Evolutionary conservation across 108 stramenopile species (phyloP), one percentile per base, ranked within the genome.

Genomic region (Hondaea fermentalgiana): DNA sequence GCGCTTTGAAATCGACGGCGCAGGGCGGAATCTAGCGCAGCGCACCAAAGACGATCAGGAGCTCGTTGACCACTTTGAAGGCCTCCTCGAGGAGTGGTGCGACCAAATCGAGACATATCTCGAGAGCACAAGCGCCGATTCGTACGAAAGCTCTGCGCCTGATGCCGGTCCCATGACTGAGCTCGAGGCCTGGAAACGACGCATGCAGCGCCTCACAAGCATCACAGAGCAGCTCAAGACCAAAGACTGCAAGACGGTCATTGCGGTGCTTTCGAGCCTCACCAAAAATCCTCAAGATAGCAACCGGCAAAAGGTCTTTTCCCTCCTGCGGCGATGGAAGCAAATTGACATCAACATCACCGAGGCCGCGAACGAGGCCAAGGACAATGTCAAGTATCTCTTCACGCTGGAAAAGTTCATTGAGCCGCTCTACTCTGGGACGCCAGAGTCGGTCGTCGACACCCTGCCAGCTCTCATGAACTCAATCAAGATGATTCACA

Each of bases 401-500:
- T 95, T 93, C 87, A 96, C 97, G 42, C 92, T 97, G 44, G 96
- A 96, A 87, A 91, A 94, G 58, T 97, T 96, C 88, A 94, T 97
- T 88, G 97, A 96, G 89, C 97, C 96, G 12, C 90, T 97, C 51
- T 97, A 97, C 92, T 90, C 93, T 53, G 96, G 96, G 43, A 94
- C 95, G 53, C 93, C 95, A 21, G 92, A 95, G 58, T 90, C 94
- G 44, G 96, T 97, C 72, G 94, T 96, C 69, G 96, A 97, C 94
- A 94, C 96, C 21, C 93, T 97, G 23, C 97, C 97, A 16, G 96
- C 96, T 49, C 93, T 97, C 45, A 93, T 96, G 89, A 97, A 97
- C 92, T 95, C 94, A 59, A 95, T 97, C 91, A 96, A 97, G 94
- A 97, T 97, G 97, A 96, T 97, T 72, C 96, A 96, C 90, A 95